phyloP scores from a whole-genome alignment of 2,329 filamentous ascomycete species.

The Colletotrichum lentis region DNA sequence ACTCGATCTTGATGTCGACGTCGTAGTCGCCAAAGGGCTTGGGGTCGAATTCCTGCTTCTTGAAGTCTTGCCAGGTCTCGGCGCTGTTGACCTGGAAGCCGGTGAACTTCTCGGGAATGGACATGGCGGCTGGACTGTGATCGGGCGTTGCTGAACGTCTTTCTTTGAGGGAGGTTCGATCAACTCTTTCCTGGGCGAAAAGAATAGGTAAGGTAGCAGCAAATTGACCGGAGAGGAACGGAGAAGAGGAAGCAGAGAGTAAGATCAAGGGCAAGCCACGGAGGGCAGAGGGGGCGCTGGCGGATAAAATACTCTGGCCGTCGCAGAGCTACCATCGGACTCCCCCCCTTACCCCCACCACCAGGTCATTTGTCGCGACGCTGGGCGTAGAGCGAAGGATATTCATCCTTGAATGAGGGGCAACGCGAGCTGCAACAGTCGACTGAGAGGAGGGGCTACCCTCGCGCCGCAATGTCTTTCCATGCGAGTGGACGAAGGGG shows the following conservation, averaged over 20 bases:
- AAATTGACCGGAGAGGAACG: conserved; percentile 11
- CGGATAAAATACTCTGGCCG: conserved; percentile 37
- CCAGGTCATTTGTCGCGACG: conserved; percentile 22
- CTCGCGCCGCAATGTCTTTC: conserved; percentile 30
- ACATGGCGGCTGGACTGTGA: conserved; percentile 49
- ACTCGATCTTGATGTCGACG: conserved; percentile 86
- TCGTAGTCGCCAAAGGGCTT: conserved; percentile 89
- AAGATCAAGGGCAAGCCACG: not conserved
- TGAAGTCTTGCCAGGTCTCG: conserved; percentile 65
- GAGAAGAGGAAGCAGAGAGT: conserved; percentile 18
- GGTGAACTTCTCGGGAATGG: conserved; percentile 67
- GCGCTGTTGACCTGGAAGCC: conserved; percentile 67
- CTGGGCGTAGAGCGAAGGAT: conserved; percentile 19
- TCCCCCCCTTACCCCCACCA: conserved; percentile 12
- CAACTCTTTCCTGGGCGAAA: not conserved
- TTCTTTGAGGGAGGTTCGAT: not conserved
- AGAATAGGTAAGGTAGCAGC: not conserved
- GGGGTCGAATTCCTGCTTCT: conserved; percentile 79
- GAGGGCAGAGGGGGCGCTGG: conserved; percentile 19
- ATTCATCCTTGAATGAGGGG: conserved; percentile 34
- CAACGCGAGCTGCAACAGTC: conserved; percentile 22
- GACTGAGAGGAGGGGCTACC: conserved; percentile 25
- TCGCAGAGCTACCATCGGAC: conserved; percentile 25
- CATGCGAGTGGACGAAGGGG: conserved; percentile 18
- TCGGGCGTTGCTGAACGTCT: not conserved